Percentiles rank a stretch among this genome's conserved stretches.
These are phyloP conservation scores for Allium cepa DNA, from an alignment of 106 monocot species.

Conservation along the genomic window DNA sequence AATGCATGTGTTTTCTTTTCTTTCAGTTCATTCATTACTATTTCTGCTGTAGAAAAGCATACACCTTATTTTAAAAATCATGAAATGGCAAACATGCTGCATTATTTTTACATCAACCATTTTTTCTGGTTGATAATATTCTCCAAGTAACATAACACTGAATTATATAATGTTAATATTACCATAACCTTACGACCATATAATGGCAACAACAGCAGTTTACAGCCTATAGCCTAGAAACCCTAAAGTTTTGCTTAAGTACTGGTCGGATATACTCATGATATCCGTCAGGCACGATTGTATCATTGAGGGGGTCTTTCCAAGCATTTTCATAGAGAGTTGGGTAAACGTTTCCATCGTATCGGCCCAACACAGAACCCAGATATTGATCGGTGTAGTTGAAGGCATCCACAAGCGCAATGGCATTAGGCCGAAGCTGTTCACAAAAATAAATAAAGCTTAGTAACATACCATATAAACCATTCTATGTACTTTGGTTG, in stretches of 20 bases:
- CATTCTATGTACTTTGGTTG: too few species aligned
- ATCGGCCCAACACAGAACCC: slow-evolving; percentile 74
- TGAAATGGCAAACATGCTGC: too few species aligned
- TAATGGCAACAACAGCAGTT: too few species aligned
- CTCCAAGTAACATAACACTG: too few species aligned
- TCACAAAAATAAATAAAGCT: slow-evolving; percentile 1
- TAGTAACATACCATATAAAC: not conserved
- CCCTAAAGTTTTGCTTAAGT: slow-evolving; percentile 53
- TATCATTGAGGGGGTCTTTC: slow-evolving; percentile 93
- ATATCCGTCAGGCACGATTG: slow-evolving; percentile 81
- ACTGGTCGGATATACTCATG: slow-evolving; percentile 63
- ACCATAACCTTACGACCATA: too few species aligned
- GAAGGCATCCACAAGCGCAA: slow-evolving; percentile 84
- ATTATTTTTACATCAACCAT: too few species aligned
- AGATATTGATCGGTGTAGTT: slow-evolving; percentile 93
- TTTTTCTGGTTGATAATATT: too few species aligned
- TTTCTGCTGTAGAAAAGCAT: too few species aligned
- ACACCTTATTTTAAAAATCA: too few species aligned
- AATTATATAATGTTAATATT: too few species aligned
- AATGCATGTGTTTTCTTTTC: too few species aligned
- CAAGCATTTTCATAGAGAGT: slow-evolving; percentile 70
- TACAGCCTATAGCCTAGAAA: slow-evolving; percentile 36
- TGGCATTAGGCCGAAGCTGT: slow-evolving; percentile 82
- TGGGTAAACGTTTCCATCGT: slow-evolving; percentile 89
- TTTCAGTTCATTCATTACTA: too few species aligned